phyloP scores from a whole-genome alignment of 2,329 filamentous ascomycete species.

The Tolypocladium inflatum region DNA sequence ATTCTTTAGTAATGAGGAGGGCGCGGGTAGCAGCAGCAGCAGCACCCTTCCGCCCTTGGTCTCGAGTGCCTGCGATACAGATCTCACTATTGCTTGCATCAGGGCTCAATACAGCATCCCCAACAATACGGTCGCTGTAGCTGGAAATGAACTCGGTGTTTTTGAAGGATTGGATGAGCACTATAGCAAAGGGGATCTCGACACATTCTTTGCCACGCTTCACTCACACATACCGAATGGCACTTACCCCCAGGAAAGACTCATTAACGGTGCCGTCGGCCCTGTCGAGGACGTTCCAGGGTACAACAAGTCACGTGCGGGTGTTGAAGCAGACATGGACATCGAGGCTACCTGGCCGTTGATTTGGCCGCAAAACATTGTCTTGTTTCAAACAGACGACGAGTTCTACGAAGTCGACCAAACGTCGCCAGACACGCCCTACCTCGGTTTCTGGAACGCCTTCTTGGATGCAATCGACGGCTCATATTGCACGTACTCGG shows the following conservation, averaged over 20 bases:
- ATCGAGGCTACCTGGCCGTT: conserved; percentile 10
- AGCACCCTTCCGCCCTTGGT: too few relatives aligned
- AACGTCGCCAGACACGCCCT: conserved; percentile 13
- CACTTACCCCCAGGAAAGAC: not conserved
- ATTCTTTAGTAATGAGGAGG: too few relatives aligned
- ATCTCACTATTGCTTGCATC: not conserved
- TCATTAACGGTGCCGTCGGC: not conserved
- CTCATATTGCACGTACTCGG: conserved; percentile 41
- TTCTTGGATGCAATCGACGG: conserved; percentile 44
- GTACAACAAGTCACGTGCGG: not conserved
- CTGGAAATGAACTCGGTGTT: not conserved
- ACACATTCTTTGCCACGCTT: not conserved
- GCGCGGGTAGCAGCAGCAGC: not conserved
- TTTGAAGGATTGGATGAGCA: not conserved
- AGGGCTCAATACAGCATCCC: not conserved
- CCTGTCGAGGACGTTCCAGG: not conserved
- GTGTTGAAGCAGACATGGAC: not conserved
- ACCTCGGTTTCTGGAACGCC: conserved; percentile 28
- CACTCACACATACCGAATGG: not conserved
- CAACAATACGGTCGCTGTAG: not conserved
- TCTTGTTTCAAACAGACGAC: conserved; percentile 21
- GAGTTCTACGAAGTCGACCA: conserved; percentile 29
- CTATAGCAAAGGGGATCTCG: not conserved
- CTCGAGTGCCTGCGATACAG: not conserved
- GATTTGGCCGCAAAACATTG: conserved; percentile 40